Conservation (phyloP, 1,284 basidiomycete genomes). For the Puccinia novopanici region DNA sequence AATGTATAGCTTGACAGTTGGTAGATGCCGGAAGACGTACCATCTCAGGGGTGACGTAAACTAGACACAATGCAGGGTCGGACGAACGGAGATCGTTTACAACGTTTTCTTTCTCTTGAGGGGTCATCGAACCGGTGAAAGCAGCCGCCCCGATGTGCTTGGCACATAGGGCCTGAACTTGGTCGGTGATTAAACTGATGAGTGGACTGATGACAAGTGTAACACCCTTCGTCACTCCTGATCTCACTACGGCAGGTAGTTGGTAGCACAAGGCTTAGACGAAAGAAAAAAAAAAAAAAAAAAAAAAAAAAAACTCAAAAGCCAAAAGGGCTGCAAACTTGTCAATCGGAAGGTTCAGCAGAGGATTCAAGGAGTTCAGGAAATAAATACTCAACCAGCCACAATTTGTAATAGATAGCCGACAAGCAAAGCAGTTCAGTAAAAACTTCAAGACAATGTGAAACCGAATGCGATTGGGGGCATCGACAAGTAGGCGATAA, state of each 20-base stretch:
- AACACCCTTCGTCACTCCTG: conserved; percentile 72
- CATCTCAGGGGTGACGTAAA: conserved; percentile 94
- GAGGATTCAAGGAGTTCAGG: too few species aligned
- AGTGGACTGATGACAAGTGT: conserved; percentile 90
- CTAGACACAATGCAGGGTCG: conserved; percentile 64
- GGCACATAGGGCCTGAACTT: conserved; percentile 71
- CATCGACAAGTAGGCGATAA: background rate
- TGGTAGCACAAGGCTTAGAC: conserved; percentile 65
- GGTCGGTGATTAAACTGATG: conserved; percentile 86
- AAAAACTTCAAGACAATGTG: background rate
- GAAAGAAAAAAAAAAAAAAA: too few species aligned
- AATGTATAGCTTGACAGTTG: background rate
- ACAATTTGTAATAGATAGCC: too few species aligned
- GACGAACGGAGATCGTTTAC: conserved; percentile 62
- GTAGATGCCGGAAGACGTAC: conserved; percentile 10
- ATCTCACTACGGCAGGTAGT: conserved; percentile 79
- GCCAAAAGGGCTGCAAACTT: too few species aligned
- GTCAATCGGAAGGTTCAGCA: too few species aligned
- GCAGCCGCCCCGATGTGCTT: conserved; percentile 73
- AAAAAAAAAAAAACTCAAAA: too few species aligned
- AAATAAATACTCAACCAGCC: too few species aligned
- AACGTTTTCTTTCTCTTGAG: conserved; percentile 60
- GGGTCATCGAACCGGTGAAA: conserved; percentile 68
- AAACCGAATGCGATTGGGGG: background rate
- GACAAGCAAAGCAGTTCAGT: too few species aligned